phyloP scores from a whole-genome alignment of 140 eudicot species.

The Eryngium alpinum region DNA sequence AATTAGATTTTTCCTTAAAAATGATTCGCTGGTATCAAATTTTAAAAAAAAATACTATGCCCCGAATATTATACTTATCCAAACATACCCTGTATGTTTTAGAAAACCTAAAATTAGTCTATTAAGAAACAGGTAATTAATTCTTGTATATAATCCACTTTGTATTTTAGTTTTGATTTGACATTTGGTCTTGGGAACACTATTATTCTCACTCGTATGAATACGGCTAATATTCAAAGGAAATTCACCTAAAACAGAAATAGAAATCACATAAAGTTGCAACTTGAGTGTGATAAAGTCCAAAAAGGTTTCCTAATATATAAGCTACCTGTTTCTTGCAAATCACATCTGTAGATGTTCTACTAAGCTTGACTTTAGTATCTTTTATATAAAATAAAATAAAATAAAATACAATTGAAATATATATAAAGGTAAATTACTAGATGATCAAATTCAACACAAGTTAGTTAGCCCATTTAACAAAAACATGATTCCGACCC shows the following conservation, averaged over 20 bases:
- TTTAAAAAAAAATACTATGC: too few species aligned
- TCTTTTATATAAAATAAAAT: background rate
- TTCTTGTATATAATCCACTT: too few species aligned
- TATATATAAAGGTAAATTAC: background rate
- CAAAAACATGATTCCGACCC: too few species aligned
- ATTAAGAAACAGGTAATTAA: too few species aligned
- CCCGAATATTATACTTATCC: too few species aligned
- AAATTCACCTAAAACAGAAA: background rate
- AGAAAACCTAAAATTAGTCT: too few species aligned
- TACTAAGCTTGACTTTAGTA: background rate
- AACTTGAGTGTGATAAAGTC: background rate
- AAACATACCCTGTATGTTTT: too few species aligned
- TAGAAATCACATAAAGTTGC: background rate
- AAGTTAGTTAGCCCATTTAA: too few species aligned
- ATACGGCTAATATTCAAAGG: background rate
- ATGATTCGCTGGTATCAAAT: too few species aligned
- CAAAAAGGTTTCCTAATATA: background rate
- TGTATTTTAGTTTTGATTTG: too few species aligned
- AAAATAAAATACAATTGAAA: background rate
- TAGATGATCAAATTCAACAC: too few species aligned
- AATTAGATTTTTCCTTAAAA: too few species aligned
- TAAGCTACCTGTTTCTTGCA: slow-evolving; percentile 3
- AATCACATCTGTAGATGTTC: background rate
- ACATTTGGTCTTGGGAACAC: background rate
- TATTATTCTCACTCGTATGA: background rate